Base-by-base conservation (phyloP, 1,139 yeast species). In the Saccharomycopsis crataegensis region DNA sequence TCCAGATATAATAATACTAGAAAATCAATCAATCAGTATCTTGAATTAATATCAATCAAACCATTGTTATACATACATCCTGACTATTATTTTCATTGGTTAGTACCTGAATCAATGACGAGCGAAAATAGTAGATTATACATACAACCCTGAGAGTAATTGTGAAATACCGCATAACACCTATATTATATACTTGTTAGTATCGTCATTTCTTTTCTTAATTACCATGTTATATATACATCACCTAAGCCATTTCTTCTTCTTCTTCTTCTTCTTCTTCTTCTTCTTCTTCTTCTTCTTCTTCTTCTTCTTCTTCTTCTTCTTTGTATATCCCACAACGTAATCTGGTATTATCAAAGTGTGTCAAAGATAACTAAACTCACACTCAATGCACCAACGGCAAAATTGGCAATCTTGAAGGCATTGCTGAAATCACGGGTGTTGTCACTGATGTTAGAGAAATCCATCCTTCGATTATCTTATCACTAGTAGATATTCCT, bases 361-460 rank as follows among this genome's bases (percentile, higher is more conserved):
- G 4, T 22, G 28, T 22, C 28, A 22, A 22, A 22, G 28, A 22
- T 22, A 62, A 16, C n/a, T n/a, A n/a, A 48, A 70, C 86, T 55
- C 68, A 83, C 83, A 12, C 83, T 60, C 48, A 86, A 68, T 1
- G 74, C 75, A 6, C 88, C 90, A 36, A 86, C 85, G 1, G 75
- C 69, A 55, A 88, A 66, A 64, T 88, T 87, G 63, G 80, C 78
- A 42, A 77, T 72, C 61, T 79, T 83, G 71, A 88, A 86, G 17
- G 75, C 77, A 28, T 64, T 64, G 49, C 55, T 62, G 11, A 63
- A 59, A 48, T 65, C 67, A 62, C 62, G 44, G n/a, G 57, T 28
- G 37, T 47, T 43, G 32, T 31, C n/a, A 31, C 43, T 48, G 8
- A n/a, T n/a, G 8, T 48, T 51, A 4, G 46, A 7, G 41, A 50